These are phyloP conservation scores for Gossypium schwendimanii DNA, from an alignment of 441 rosid species.

Conservation along the genomic window DNA sequence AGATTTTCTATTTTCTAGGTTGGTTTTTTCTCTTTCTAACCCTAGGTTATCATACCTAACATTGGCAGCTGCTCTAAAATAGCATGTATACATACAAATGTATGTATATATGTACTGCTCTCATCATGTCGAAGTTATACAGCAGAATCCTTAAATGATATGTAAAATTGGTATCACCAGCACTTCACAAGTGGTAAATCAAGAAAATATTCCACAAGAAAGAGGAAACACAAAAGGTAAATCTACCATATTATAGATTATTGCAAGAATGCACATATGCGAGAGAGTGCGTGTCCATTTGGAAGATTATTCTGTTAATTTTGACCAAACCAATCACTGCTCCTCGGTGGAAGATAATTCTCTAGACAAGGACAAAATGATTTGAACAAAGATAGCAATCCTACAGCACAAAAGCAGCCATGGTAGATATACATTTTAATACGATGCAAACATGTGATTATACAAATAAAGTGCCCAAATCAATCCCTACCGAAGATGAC, in stretches of 20 bases:
- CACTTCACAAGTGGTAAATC: not conserved
- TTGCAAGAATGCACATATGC: not conserved
- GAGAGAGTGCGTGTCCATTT: too few species aligned
- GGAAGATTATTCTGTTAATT: not conserved
- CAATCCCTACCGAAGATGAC: conserved; percentile 11
- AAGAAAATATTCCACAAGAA: not conserved
- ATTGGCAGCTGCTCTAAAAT: not conserved
- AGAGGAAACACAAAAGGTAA: not conserved
- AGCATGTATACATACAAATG: too few species aligned
- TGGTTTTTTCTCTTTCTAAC: not conserved
- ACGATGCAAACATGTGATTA: conserved; percentile 25
- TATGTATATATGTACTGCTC: not conserved
- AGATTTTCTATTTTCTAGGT: not conserved
- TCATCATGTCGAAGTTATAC: not conserved
- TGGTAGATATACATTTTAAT: conserved; percentile 16
- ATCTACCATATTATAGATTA: not conserved
- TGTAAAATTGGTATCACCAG: not conserved
- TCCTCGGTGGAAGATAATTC: not conserved
- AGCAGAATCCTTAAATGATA: not conserved
- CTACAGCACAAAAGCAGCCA: not conserved
- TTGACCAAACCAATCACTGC: not conserved
- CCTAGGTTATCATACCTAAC: not conserved
- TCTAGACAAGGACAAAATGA: not conserved
- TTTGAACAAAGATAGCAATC: not conserved
- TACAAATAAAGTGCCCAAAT: conserved; percentile 10